phyloP scores from a whole-genome alignment of 495 filamentous ascomycete species.

The Talaromyces trachyspermus region DNA sequence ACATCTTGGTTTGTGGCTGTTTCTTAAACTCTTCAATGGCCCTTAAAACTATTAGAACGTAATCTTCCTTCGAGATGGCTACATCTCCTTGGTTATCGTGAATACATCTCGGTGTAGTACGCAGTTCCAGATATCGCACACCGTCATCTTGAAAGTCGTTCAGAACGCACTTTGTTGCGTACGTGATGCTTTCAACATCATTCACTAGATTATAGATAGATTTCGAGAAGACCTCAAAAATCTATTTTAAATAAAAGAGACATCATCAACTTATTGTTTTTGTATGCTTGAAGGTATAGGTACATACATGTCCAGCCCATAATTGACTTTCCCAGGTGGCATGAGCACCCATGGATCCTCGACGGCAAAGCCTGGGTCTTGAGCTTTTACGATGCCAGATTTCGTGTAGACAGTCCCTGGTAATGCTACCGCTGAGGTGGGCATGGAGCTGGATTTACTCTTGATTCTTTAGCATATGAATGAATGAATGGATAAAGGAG shows the following conservation, averaged over 20 bases:
- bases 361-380: constrained; percentile 39
- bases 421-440: constrained; percentile 77
- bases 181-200: constrained; percentile 46
- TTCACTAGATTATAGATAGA: constrained; percentile 71
- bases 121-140: constrained; percentile 72
- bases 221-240: constrained; percentile 71
- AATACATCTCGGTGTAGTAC: constrained; percentile 67
- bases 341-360: constrained; percentile 65
- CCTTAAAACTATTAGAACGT: constrained; percentile 56
- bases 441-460: constrained; percentile 90
- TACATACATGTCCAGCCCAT: constrained; percentile 16
- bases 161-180: constrained; percentile 64
- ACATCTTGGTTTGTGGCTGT: constrained; percentile 28
- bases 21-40: constrained; percentile 43
- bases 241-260: too few relatives aligned
- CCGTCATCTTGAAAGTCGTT: constrained; percentile 62
- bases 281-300: background rate
- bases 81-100: constrained; percentile 23
- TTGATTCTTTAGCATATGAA: too few relatives aligned
- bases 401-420: constrained; percentile 63
- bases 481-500: too few relatives aligned
- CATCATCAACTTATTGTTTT: too few relatives aligned
- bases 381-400: constrained; percentile 57
- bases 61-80: constrained; percentile 49
- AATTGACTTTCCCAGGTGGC: constrained; percentile 60